Evolutionary conservation across 345 rosid species (phyloP), one percentile per base, ranked within the genome.

Genomic region (Arabis alpina): DNA sequence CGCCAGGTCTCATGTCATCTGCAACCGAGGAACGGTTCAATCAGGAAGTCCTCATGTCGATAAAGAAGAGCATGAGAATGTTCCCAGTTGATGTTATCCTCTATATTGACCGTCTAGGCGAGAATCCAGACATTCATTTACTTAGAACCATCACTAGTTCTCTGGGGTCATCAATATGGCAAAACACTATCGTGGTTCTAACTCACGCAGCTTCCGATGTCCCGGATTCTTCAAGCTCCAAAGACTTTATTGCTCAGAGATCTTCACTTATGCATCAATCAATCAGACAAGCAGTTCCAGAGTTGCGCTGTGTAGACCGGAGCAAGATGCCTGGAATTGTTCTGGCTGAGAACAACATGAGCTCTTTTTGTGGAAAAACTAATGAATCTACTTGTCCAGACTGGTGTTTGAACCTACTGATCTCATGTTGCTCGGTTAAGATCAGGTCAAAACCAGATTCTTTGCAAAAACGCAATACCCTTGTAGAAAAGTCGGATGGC

Each of bases 141-240:
- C 70, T 90, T 34, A 77, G 39, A 47, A 79, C 58, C 25, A 53
- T 93, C 23, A 87, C 88, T 24, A 42, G 28, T 54, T 66, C 75
- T 34, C 85, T 93, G 0, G 78, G 90, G 12, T 62, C 87, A 32
- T 83, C 88, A 1, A 68, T 93, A 72, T 90, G 98, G 98, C 61
- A 48, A 75, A 90, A 84, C 36, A 70, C 84, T 62, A 77, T 88
- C 32, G 49, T 90, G 10, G 65, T 79, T 71, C 82, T 90, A 45
- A 93, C 95, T 48, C 95, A 90, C 66, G 89, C 89, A 32, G 76
- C 80, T 70, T 79, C 85, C n/a, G 83, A 82, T 42, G 89, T 82
- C 16, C 72, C 84, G 15, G 71, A 70, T 3, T 81, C 79, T 44
- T 60, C 77, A 60, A 85, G 82, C 70, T 84, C 66, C 40, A 82